phyloP scores from a whole-genome alignment of 805 yeast genomes.

The Blastobotrys muscicola region DNA sequence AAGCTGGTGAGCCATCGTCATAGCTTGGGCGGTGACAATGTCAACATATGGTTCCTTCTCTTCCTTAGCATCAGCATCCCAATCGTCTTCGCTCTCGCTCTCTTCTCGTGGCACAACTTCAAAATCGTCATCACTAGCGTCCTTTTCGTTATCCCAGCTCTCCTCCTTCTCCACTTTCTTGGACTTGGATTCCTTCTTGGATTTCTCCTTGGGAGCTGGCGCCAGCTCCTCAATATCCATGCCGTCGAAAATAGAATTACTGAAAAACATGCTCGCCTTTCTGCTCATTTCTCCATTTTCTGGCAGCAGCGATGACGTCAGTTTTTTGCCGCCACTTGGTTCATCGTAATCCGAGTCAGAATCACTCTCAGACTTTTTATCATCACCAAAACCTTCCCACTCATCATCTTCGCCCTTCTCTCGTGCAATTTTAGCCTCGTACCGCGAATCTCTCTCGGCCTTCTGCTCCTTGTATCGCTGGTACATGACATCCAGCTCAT shows the following conservation, averaged over 20 bases:
- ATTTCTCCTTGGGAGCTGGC: slow-evolving; percentile 2
- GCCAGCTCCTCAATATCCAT: slow-evolving; percentile 14
- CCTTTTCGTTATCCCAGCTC: no score
- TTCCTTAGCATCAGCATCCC: slow-evolving; percentile 24
- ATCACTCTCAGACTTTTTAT: slow-evolving; percentile 20
- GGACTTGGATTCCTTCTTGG: slow-evolving; percentile 14
- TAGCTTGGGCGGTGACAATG: slow-evolving; percentile 87
- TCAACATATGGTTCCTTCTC: slow-evolving; percentile 44
- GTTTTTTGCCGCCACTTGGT: no score
- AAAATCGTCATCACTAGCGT: slow-evolving; percentile 21
- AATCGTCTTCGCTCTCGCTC: slow-evolving; percentile 26
- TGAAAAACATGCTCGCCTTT: slow-evolving; percentile 31
- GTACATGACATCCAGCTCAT: slow-evolving; percentile 77
- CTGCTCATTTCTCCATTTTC: slow-evolving; percentile 22
- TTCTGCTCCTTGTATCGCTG: slow-evolving; percentile 44
- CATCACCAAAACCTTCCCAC: slow-evolving; percentile 26
- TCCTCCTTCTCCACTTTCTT: no score
- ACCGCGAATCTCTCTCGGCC: slow-evolving; percentile 37
- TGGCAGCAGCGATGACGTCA: no score
- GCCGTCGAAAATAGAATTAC: slow-evolving; percentile 28
- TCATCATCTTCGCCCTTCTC: slow-evolving; percentile 26
- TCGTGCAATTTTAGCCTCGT: slow-evolving; percentile 42
- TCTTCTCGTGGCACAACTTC: slow-evolving; percentile 25
- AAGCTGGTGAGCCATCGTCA: slow-evolving; percentile 95
- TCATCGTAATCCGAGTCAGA: slow-evolving; percentile 15